These are phyloP conservation scores for Agaricales sp. DNA, from an alignment of 1,284 basidiomycete species.

Conservation along the genomic window DNA sequence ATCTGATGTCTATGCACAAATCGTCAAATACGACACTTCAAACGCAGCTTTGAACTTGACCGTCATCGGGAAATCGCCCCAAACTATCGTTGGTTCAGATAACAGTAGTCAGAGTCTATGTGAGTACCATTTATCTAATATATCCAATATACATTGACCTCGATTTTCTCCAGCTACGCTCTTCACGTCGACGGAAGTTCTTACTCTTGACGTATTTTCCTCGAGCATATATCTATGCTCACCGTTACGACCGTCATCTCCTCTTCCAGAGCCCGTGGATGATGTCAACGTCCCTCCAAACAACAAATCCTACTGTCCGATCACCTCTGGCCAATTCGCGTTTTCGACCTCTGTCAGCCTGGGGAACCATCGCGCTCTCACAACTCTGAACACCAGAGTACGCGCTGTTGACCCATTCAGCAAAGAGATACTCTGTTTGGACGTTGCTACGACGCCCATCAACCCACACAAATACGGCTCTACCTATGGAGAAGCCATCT, in stretches of 20 bases:
- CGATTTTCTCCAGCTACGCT: constrained; percentile 53
- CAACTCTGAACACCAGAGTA: constrained; percentile 77
- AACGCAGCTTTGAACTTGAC: constrained; percentile 53
- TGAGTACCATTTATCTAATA: constrained; percentile 22
- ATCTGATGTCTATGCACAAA: constrained; percentile 64
- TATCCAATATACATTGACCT: constrained; percentile 4
- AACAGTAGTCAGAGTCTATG: constrained; percentile 55
- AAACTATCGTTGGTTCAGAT: constrained; percentile 49
- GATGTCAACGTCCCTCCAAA: constrained; percentile 22
- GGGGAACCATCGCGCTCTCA: constrained; percentile 60
- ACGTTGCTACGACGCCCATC: constrained; percentile 74
- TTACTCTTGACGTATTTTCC: constrained; percentile 66
- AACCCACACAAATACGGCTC: constrained; percentile 33
- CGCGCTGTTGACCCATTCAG: constrained; percentile 81
- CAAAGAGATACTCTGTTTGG: constrained; percentile 74
- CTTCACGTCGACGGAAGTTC: constrained; percentile 71
- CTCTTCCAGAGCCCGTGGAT: constrained; percentile 33
- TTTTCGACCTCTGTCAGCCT: constrained; percentile 74
- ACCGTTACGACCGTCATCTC: constrained; percentile 64
- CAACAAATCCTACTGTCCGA: constrained; percentile 57
- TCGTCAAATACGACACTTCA: constrained; percentile 36
- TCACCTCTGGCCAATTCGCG: constrained; percentile 69
- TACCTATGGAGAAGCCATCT: constrained; percentile 64
- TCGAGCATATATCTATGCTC: constrained; percentile 70
- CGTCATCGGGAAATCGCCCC: constrained; percentile 46